phyloP scores from a whole-genome alignment of 2,329 filamentous ascomycete species.

The Didymella glomerata region DNA sequence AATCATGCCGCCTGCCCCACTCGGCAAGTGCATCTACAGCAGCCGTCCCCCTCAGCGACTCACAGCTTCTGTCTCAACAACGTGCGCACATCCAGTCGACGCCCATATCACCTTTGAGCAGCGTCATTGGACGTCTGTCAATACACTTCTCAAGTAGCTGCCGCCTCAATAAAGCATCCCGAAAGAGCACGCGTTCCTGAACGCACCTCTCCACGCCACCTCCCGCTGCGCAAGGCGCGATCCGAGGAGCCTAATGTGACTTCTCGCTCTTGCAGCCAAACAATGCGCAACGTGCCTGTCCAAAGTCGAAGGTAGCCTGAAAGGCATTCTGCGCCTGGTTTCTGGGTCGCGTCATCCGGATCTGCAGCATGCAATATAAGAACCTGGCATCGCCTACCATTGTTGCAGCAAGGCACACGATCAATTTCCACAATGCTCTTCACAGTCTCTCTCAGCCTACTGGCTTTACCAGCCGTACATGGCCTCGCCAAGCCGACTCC shows the following conservation, averaged over 20 bases:
- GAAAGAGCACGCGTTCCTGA: conserved; percentile 26
- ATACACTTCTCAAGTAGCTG: neutral
- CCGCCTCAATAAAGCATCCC: conserved; percentile 9
- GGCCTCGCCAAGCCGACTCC: conserved; percentile 31
- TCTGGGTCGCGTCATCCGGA: conserved; percentile 20
- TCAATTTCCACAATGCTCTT: conserved; percentile 32
- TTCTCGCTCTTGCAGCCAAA: conserved; percentile 25
- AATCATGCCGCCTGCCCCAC: conserved; percentile 20
- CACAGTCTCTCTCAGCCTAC: conserved; percentile 23
- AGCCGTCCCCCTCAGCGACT: conserved; percentile 25
- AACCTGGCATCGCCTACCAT: neutral
- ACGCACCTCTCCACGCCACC: conserved; percentile 17
- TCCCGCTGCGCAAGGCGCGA: conserved; percentile 14
- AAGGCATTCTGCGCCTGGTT: conserved; percentile 15
- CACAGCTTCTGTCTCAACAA: conserved; percentile 22
- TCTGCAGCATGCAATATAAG: conserved; percentile 24
- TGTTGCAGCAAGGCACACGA: conserved; percentile 13
- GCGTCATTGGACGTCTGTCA: conserved; percentile 14
- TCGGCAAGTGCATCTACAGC: conserved; percentile 15
- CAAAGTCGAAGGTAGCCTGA: neutral
- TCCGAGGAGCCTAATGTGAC: conserved; percentile 7
- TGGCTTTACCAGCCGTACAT: conserved; percentile 28
- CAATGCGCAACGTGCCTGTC: conserved; percentile 27
- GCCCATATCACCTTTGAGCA: neutral
- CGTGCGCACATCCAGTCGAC: conserved; percentile 22